phyloP scores from a whole-genome alignment of 768 basidiomycete species.

The Botryobasidium botryosum region DNA sequence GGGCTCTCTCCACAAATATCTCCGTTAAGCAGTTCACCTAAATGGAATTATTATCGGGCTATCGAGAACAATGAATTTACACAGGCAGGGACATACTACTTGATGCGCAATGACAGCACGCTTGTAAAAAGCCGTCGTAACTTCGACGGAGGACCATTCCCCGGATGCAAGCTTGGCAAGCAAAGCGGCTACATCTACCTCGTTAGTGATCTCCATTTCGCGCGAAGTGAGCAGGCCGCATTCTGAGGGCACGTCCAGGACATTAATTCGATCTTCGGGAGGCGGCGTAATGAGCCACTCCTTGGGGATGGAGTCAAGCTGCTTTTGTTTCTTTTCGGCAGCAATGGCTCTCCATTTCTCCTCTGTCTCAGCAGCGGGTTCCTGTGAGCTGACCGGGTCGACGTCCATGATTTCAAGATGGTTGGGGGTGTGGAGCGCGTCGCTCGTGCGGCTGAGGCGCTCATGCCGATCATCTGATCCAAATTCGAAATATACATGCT shows the following conservation, averaged over 20 bases:
- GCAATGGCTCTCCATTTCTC: constrained; percentile 38
- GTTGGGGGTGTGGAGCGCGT: too few relatives aligned
- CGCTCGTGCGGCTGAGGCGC: too few relatives aligned
- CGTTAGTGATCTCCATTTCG: constrained; percentile 47
- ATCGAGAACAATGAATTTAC: too few relatives aligned
- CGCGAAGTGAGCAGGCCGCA: constrained; percentile 38
- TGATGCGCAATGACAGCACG: constrained; percentile 69
- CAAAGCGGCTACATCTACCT: constrained; percentile 31
- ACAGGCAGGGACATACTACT: constrained; percentile 33
- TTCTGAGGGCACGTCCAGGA: constrained; percentile 34
- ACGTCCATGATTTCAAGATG: too few relatives aligned
- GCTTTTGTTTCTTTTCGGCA: constrained; percentile 35
- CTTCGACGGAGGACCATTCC: constrained; percentile 46
- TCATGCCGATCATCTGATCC: too few relatives aligned
- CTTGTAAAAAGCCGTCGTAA: constrained; percentile 59
- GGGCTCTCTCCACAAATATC: constrained; percentile 59
- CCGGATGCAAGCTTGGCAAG: constrained; percentile 35
- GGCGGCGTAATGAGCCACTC: constrained; percentile 43
- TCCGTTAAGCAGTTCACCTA: constrained; percentile 73
- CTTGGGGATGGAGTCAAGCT: constrained; percentile 39
- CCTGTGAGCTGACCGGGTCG: too few relatives aligned
- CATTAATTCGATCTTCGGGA: constrained; percentile 31
- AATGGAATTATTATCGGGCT: not conserved
- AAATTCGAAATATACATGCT: too few relatives aligned
- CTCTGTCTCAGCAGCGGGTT: too few relatives aligned